These are phyloP conservation scores for Leccinum subspadiceum DNA, from an alignment of 1,284 basidiomycete species.

Conservation along the genomic window DNA sequence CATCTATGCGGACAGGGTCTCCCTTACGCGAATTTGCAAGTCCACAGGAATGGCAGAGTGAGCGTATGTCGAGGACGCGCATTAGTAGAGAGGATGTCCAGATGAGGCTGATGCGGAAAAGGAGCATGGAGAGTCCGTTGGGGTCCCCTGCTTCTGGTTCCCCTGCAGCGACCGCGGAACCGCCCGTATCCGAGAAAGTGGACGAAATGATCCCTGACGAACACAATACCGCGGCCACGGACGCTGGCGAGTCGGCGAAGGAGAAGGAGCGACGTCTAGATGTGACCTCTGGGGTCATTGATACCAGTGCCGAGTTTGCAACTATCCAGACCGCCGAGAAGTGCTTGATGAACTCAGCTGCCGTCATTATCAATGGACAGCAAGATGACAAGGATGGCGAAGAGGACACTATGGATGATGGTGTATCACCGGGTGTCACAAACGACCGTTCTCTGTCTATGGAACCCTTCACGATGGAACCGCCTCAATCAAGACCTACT, in stretches of 20 bases:
- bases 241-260: background rate
- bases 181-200: background rate
- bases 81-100: conserved; percentile 56
- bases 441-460: background rate
- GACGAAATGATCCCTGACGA: background rate
- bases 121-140: conserved; percentile 43
- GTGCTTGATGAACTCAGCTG: conserved; percentile 28
- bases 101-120: conserved; percentile 43
- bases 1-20: conserved; percentile 24
- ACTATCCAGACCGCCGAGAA: conserved; percentile 47
- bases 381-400: background rate
- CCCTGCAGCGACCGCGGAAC: conserved; percentile 2
- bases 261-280: conserved; percentile 14
- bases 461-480: background rate
- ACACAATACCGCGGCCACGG: background rate
- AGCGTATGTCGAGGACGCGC: conserved; percentile 34
- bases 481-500: conserved; percentile 9
- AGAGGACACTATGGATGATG: background rate
- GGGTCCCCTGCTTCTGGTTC: conserved; percentile 19
- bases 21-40: conserved; percentile 28
- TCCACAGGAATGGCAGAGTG: conserved; percentile 22
- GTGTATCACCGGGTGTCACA: background rate
- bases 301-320: conserved; percentile 44
- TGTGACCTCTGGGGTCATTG: conserved; percentile 25
- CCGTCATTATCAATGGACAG: background rate